Evolutionary conservation across 2,329 filamentous ascomycete genomes (phyloP).

Genomic region (Dothidotthia symphoricarpi): DNA sequence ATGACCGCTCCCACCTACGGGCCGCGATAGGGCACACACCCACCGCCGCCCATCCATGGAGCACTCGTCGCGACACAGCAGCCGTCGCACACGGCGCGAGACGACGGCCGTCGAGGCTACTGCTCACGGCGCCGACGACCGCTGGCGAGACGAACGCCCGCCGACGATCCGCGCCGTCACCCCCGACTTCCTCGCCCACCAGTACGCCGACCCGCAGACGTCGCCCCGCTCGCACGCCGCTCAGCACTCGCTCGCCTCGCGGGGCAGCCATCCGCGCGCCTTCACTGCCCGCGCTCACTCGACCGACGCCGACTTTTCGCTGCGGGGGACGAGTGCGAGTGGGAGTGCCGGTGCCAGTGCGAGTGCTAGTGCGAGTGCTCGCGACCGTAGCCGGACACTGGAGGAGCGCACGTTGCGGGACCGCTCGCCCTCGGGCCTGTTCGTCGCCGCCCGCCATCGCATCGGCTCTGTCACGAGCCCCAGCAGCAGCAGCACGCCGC

Average conservation of each 20-base stretch:
- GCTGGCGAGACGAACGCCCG: conserved; percentile 21
- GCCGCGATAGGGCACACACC: neutral
- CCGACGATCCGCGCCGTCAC: conserved; percentile 62
- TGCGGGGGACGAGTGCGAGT: conserved; percentile 39
- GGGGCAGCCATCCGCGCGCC: conserved; percentile 25
- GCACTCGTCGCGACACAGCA: neutral
- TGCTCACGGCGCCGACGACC: neutral
- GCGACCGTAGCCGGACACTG: conserved; percentile 53
- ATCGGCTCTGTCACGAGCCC: conserved; percentile 68
- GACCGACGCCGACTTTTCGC: conserved; percentile 33
- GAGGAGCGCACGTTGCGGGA: conserved; percentile 44
- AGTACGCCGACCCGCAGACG: conserved; percentile 28
- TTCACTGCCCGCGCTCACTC: conserved; percentile 34
- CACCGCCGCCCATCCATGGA: conserved; percentile 2
- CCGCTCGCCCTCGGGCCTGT: conserved; percentile 42
- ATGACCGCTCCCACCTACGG: neutral
- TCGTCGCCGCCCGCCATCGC: conserved; percentile 56
- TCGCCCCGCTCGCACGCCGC: conserved; percentile 27
- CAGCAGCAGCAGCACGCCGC: conserved; percentile 42
- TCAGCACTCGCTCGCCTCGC: conserved; percentile 16
- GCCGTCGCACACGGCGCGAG: conserved; percentile 4
- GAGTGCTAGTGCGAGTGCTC: conserved; percentile 51
- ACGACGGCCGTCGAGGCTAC: conserved; percentile 7
- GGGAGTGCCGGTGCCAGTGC: conserved; percentile 52
- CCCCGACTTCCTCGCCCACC: conserved; percentile 51